Base-by-base conservation (phyloP, 2,329 filamentous ascomycete species). In the Pseudogymnoascus verrucosus region DNA sequence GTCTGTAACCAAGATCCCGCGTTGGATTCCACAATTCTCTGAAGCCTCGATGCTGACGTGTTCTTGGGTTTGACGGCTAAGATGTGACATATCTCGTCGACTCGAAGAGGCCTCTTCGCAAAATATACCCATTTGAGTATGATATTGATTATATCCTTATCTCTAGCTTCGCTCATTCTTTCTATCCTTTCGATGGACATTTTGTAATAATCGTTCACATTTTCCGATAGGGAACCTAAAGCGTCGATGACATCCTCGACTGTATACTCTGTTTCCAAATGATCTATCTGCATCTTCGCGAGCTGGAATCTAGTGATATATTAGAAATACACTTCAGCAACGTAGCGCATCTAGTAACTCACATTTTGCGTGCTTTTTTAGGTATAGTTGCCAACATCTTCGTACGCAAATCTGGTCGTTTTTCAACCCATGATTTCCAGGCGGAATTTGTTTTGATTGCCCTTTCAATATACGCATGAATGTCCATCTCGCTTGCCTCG, bases 111-210 rank as follows among this genome's bases (percentile, higher is more conserved):
- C 14, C 4, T 31, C 14, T 31, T 28, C 23, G 47, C 47, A 31
- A 16, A 54, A 16, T 54, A 54, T 31, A 54, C 47, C 47, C 47
- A 54, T 31, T 54, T 54, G n/a, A 54, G 47, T 16, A 54, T 54
- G 7, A 3, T 16, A 8, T 54, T 54, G 26, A 54, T 54, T n/a
- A 54, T 54, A 54, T 28, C 16, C 14, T 54, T n/a, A 16, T 31
- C 47, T 31, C 26, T 54, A 8, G 8, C 7, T 8, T 11, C 16
- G 47, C 26, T 31, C 47, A 54, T 54, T 8, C 23, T 54, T 54
- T 54, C 23, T 8, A 54, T 54, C 26, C 47, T 54, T 54, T 54
- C 47, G 23, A 54, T 54, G 7, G 47, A 54, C 5, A 31, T 54
- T 54, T 54, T 26, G 14, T 54, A 54, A 26, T 54, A 54, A 3